Evolutionary conservation across 768 basidiomycete species (phyloP), one percentile per base, ranked within the genome.

Genomic region (Rhizopogon vinicolor): DNA sequence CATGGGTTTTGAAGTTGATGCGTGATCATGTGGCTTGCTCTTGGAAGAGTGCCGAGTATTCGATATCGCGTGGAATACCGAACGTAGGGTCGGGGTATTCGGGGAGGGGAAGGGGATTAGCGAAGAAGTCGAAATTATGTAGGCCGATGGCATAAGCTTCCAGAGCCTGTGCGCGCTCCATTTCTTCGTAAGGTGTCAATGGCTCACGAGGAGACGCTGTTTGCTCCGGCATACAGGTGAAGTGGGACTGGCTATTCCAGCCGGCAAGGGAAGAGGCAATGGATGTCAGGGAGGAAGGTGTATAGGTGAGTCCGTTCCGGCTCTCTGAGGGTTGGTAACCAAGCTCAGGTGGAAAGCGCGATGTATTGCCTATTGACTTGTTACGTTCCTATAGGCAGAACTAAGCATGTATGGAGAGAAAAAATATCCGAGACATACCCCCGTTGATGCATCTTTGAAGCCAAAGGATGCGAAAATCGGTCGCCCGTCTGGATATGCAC

Each of bases 241-340:
- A 54, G 41, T 52, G 50, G 45, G 63, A n/a, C 16, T 73, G 65
- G 25, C 66, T 70, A 54, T 75, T 73, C 78, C 77, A 78, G 43
- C 66, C 65, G 13, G 67, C 54, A 40, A 78, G 63, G n/a, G 77
- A 74, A 4, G 77, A 75, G 33, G 71, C 60, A 39, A 68, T 58
- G n/a, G 66, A 62, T 46, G 63, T 58, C 43, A 72, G 58, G 2
- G 74, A 70, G 28, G 73, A 67, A 3, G 65, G 59, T 25, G 48
- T 25, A 33, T 49, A 22, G 35, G 18, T 22, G 46, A 25, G 35
- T 22, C 35, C 48, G 19, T 9, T 5, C 9, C 6, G 14, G 35
- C 35, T 49, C 35, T 49, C 33, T 37, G 19, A 19, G 5, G 48
- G 25, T 10, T 25, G 14, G 35, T 25, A 37, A 35, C 22, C 48